Percentiles rank a stretch among this genome's conserved stretches.
phyloP scores from a whole-genome alignment of 2,329 filamentous ascomycete species.

The Cadophora sp. region DNA sequence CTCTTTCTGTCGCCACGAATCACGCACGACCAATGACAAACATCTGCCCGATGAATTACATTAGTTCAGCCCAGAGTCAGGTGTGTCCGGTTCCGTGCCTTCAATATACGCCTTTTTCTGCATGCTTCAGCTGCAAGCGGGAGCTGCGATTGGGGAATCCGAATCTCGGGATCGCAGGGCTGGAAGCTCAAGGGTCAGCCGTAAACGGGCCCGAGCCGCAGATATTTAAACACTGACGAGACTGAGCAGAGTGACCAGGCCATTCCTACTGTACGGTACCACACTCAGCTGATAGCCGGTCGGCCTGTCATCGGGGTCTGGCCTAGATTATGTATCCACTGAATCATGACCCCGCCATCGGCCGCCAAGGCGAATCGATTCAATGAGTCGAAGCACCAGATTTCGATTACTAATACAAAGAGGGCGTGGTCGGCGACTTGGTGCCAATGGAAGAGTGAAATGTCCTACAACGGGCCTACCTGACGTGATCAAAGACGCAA shows the following conservation, averaged over 20 bases:
- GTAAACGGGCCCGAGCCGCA: background rate
- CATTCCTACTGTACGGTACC: too few species aligned
- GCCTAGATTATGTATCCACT: background rate
- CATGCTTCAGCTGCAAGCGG: background rate
- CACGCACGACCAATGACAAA: background rate
- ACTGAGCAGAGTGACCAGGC: too few species aligned
- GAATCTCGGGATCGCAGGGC: background rate
- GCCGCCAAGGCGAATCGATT: slow-evolving; percentile 4
- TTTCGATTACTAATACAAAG: background rate
- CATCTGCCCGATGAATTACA: background rate
- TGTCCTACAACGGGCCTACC: background rate
- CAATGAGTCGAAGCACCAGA: background rate
- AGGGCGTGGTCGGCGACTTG: background rate
- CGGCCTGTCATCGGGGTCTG: too few species aligned
- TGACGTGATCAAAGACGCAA: background rate
- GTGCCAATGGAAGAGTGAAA: too few species aligned
- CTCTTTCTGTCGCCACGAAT: too few species aligned
- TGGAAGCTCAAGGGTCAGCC: background rate
- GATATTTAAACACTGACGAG: too few species aligned
- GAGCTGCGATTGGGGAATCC: background rate
- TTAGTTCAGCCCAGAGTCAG: background rate
- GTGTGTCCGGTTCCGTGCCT: background rate
- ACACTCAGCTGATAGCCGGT: background rate
- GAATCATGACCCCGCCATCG: slow-evolving; percentile 1
- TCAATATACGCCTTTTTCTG: background rate